A percentile compares a stretch with the other conserved stretches of the same genome.
These are phyloP conservation scores for Adansonia digitata DNA, from an alignment of 345 rosid species.

Conservation along the genomic window DNA sequence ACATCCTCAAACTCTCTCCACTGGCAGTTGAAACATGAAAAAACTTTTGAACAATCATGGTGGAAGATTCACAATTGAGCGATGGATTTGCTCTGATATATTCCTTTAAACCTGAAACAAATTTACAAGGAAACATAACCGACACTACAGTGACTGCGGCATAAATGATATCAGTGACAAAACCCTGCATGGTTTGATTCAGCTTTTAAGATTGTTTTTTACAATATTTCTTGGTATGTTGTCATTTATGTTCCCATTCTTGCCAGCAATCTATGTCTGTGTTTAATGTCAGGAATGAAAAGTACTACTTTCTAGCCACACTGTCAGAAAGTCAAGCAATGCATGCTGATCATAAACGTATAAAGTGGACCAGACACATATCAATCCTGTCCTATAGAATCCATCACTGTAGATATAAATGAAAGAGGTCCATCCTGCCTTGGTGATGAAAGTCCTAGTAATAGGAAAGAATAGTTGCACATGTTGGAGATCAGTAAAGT, in stretches of 20 bases:
- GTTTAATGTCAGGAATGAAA: not conserved
- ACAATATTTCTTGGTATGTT: not conserved
- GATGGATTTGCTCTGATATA: conserved; percentile 90
- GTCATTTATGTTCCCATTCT: not conserved
- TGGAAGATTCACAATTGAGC: conserved; percentile 47
- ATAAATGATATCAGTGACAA: not conserved
- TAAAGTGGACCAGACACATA: not conserved
- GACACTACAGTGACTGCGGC: not conserved
- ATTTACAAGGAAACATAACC: conserved; percentile 7
- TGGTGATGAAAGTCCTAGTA: not conserved
- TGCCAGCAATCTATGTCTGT: not conserved
- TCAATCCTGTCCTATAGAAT: not conserved
- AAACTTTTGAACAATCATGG: conserved; percentile 43
- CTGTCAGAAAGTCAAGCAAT: not conserved
- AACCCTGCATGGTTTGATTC: not conserved
- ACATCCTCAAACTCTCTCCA: conserved; percentile 57
- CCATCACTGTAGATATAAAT: not conserved
- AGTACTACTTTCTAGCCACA: not conserved
- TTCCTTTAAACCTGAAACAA: conserved; percentile 78
- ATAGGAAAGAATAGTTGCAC: not conserved
- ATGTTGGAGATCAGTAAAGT: not conserved
- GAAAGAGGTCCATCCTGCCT: not conserved
- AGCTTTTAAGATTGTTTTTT: not conserved
- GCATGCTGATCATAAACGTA: not conserved
- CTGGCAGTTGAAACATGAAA: conserved; percentile 35